Evolutionary conservation across 139 green algal species (phyloP).

Genomic region (Tetradesmus lagerheimii): DNA sequence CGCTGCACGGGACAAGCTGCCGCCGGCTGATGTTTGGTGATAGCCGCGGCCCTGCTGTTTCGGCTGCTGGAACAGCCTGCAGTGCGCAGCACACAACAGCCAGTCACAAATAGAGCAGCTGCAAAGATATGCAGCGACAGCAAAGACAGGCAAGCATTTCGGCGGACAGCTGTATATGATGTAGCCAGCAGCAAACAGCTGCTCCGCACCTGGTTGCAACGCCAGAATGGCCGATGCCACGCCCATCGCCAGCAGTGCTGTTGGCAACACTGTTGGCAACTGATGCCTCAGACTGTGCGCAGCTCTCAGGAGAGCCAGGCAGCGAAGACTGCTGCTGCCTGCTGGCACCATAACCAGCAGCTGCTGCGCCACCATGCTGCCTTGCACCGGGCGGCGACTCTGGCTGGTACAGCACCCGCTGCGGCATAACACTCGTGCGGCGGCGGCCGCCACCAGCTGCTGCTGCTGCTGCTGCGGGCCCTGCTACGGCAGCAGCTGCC

Average conservation of each 20-base stretch:
- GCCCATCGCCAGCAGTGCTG: neutral
- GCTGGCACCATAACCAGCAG: neutral
- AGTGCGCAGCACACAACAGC: neutral
- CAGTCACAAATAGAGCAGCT: neutral
- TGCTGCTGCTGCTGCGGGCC: neutral
- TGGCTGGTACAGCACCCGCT: constrained; percentile 26
- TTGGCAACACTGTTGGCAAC: neutral
- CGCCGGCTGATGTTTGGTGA: neutral
- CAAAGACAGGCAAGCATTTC: neutral
- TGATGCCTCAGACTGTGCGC: constrained; percentile 16
- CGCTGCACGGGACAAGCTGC: neutral
- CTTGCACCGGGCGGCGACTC: neutral
- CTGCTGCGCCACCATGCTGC: neutral
- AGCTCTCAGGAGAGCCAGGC: constrained; percentile 27
- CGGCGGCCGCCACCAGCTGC: neutral
- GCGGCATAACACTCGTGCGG: constrained; percentile 30
- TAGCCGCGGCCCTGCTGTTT: constrained; percentile 1
- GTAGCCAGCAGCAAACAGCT: neutral
- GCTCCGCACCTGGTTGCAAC: neutral
- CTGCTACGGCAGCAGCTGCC: neutral
- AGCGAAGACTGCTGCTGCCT: neutral
- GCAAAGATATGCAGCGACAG: too few species aligned
- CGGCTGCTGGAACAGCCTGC: constrained; percentile 36
- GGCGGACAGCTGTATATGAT: neutral
- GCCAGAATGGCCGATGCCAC: neutral